These are phyloP conservation scores for Ophiostoma quercus DNA, from an alignment of 2,329 filamentous ascomycete genomes.

Conservation along the genomic window DNA sequence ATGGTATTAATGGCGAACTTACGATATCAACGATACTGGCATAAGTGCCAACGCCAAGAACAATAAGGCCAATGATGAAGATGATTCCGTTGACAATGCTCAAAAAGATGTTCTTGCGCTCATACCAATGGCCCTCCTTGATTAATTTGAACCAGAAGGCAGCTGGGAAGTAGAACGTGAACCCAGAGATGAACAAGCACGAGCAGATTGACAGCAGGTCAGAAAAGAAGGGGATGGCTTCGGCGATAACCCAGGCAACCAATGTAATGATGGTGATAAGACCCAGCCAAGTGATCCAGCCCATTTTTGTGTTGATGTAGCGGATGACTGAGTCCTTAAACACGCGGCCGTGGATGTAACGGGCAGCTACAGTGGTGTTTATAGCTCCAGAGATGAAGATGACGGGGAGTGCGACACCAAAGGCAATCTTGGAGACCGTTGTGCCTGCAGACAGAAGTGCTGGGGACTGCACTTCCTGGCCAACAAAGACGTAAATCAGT, in stretches of 20 bases:
- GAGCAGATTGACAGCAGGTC: slow-evolving; percentile 14
- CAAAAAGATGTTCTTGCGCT: not conserved
- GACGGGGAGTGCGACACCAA: slow-evolving; percentile 11
- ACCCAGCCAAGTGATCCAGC: slow-evolving; percentile 12
- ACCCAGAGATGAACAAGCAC: slow-evolving; percentile 12
- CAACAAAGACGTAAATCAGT: slow-evolving; percentile 13
- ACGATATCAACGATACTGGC: slow-evolving; percentile 13
- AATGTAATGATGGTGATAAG: slow-evolving; percentile 6
- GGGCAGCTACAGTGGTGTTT: slow-evolving; percentile 11
- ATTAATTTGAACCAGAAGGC: slow-evolving; percentile 14
- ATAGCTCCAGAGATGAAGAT: slow-evolving; percentile 14
- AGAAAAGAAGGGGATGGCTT: slow-evolving; percentile 14
- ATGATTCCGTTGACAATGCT: slow-evolving; percentile 6
- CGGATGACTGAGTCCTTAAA: slow-evolving; percentile 8
- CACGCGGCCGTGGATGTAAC: slow-evolving; percentile 12
- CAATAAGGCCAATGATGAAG: slow-evolving; percentile 13
- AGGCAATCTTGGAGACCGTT: slow-evolving; percentile 13
- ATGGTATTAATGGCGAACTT: not conserved
- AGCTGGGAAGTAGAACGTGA: slow-evolving; percentile 10
- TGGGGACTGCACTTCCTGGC: slow-evolving; percentile 11
- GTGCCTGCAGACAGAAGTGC: slow-evolving; percentile 6
- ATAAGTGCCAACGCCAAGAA: slow-evolving; percentile 5
- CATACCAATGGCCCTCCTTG: slow-evolving; percentile 15
- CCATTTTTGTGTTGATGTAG: slow-evolving; percentile 14
- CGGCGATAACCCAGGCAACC: slow-evolving; percentile 12